Base-by-base conservation (phyloP, 2,329 filamentous ascomycete genomes). In the Ambrosiella cleistominuta region DNA sequence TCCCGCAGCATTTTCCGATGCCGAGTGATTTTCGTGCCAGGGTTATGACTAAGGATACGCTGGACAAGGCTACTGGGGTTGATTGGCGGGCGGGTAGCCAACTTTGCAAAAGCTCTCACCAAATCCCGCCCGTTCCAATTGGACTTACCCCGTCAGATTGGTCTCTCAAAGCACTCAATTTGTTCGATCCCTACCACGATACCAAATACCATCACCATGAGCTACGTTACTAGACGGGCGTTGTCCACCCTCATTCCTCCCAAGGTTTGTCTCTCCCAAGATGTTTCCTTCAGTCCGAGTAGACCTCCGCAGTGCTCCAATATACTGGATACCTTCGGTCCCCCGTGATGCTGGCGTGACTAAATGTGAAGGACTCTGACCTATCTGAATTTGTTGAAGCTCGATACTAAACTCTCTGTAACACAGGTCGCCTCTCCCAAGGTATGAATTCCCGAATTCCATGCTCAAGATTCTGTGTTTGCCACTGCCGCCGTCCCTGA, bases 201-300 rank as follows among this genome's bases (percentile, higher is more conserved):
- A 44, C 35, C 27, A 52, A 37, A 35, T 17, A 27, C 13, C 54
- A n/a, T 56, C 39, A 62, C 54, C 51, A 96, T 95, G 90, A 95
- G 88, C 80, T 93, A 83, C 82, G 80, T 94, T 70, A 81, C 83
- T 70, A 87, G 86, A 75, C 84, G 90, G 76, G 86, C 82, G 80
- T 85, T 96, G 70, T 97, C 93, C 71, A 95, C 94, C 79, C 85
- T 98, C 74, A 96, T 98, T 69, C 94, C 94, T 67, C 93, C 94
- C 70, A 98, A 98, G 89, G 91, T 95, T 78, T 66, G 77, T 66
- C 27, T 66, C 27, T 19, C 47, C 47, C 27, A n/a, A 36, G 5
- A 19, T 35, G 9, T 12, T 39, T 39, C 13, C 40, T 19, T 19
- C 47, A 15, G 27, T 51, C 27, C 27, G 19, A 15, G 45, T 49